Conservation (phyloP, 192 early-diverging fungal species). For the Linnemannia elongata region DNA sequence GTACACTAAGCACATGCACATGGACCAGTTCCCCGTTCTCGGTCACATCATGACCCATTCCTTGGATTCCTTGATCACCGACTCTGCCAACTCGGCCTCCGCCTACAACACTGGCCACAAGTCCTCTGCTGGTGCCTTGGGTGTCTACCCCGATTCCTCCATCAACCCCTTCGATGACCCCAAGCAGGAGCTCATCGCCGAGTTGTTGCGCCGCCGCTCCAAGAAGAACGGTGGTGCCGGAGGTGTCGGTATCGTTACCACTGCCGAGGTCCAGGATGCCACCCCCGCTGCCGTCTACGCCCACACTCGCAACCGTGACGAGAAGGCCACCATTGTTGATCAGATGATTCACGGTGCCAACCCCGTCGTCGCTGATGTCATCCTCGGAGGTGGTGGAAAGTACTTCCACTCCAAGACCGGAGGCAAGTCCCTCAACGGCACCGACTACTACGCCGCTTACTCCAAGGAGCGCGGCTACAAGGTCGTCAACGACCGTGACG, state of each 20-base stretch:
- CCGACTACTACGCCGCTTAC: slow-evolving; percentile 67
- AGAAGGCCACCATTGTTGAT: slow-evolving; percentile 67
- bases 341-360: slow-evolving; percentile 70
- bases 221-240: slow-evolving; percentile 61
- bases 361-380: slow-evolving; percentile 71
- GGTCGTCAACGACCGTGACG: slow-evolving; percentile 62
- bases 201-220: slow-evolving; percentile 70
- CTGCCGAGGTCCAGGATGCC: slow-evolving; percentile 72
- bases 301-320: slow-evolving; percentile 70
- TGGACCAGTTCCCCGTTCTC: slow-evolving; percentile 66
- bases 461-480: slow-evolving; percentile 66
- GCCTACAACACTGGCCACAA: slow-evolving; percentile 76
- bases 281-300: slow-evolving; percentile 74
- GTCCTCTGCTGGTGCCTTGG: slow-evolving; percentile 66
- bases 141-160: slow-evolving; percentile 75
- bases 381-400: slow-evolving; percentile 74
- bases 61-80: slow-evolving; percentile 73
- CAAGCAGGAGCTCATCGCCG: slow-evolving; percentile 71
- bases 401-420: slow-evolving; percentile 63
- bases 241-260: slow-evolving; percentile 77
- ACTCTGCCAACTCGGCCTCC: slow-evolving; percentile 79
- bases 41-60: slow-evolving; percentile 72
- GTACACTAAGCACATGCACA: slow-evolving; percentile 57
- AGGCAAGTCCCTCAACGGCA: slow-evolving; percentile 57
- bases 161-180: slow-evolving; percentile 70